Percentiles rank a stretch among this genome's conserved stretches.
These are phyloP conservation scores for Perkinsus olseni DNA, from an alignment of 169 alveolate species.

Conservation along the genomic window DNA sequence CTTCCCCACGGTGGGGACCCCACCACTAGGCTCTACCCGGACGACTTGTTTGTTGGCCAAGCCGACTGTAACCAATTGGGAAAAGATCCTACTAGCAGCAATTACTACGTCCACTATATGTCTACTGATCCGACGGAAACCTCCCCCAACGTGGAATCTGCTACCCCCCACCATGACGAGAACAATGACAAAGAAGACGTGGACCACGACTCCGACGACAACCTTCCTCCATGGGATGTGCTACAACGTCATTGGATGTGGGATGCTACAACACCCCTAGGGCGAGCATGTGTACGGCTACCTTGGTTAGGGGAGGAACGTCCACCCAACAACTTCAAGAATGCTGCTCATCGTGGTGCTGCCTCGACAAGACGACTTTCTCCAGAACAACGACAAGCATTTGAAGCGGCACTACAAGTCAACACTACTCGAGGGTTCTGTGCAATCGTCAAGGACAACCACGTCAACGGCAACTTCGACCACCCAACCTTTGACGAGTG, in stretches of 20 bases:
- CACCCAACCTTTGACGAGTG: not conserved
- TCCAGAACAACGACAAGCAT: not conserved
- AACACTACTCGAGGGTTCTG: not conserved
- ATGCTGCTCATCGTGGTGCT: not conserved
- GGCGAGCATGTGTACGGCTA: not conserved
- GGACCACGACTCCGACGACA: not conserved
- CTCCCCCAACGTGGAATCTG: not conserved
- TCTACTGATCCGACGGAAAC: not conserved
- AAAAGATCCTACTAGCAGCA: not conserved
- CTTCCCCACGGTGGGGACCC: too few species aligned
- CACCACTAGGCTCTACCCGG: not conserved
- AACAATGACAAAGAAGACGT: not conserved
- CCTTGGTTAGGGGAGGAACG: not conserved
- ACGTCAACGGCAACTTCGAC: not conserved
- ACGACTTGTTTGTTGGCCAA: not conserved
- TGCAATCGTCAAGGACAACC: not conserved
- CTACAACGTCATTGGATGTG: not conserved
- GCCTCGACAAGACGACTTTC: not conserved
- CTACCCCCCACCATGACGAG: not conserved
- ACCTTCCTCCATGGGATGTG: not conserved
- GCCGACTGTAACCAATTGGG: not conserved
- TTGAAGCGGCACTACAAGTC: not conserved
- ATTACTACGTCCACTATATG: not conserved
- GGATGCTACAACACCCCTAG: not conserved
- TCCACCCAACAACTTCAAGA: not conserved